phyloP scores from a whole-genome alignment of 371 early-diverging fungal genomes.

The Circinella umbellata region DNA sequence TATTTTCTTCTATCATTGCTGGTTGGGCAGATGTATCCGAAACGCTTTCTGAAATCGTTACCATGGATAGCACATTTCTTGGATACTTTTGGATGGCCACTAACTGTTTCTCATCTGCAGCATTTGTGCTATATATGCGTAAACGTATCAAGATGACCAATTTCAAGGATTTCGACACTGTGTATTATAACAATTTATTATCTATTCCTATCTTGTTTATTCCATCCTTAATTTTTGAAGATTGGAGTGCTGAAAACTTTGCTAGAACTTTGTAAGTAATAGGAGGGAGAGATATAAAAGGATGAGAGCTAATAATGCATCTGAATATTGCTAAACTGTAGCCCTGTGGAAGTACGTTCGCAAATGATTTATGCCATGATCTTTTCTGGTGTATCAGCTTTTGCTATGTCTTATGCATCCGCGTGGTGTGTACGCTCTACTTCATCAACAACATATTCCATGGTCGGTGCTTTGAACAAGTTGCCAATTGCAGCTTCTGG shows the following conservation, averaged over 20 bases:
- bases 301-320: neutral
- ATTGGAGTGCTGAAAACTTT: constrained; percentile 64
- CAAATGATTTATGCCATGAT: constrained; percentile 73
- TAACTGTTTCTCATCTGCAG: constrained; percentile 94
- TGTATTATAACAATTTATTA: constrained; percentile 95
- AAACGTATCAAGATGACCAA: constrained; percentile 81
- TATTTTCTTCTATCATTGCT: constrained; percentile 92
- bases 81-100: constrained; percentile 89
- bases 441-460: constrained; percentile 96
- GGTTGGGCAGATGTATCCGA: constrained; percentile 77
- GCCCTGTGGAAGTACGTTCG: constrained; percentile 54
- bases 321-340: constrained; percentile 11
- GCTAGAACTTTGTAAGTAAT: constrained; percentile 58
- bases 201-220: constrained; percentile 85
- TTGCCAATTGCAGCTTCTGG: constrained; percentile 95
- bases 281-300: neutral
- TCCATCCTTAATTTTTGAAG: constrained; percentile 81
- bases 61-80: constrained; percentile 36
- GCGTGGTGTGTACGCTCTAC: constrained; percentile 97
- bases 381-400: constrained; percentile 88
- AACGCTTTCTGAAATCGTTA: constrained; percentile 49
- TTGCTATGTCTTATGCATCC: constrained; percentile 91
- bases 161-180: constrained; percentile 95
- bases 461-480: constrained; percentile 99
- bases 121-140: constrained; percentile 92